Evolutionary conservation across 805 yeast genomes (phyloP).

Genomic region (Metschnikowia similis): DNA sequence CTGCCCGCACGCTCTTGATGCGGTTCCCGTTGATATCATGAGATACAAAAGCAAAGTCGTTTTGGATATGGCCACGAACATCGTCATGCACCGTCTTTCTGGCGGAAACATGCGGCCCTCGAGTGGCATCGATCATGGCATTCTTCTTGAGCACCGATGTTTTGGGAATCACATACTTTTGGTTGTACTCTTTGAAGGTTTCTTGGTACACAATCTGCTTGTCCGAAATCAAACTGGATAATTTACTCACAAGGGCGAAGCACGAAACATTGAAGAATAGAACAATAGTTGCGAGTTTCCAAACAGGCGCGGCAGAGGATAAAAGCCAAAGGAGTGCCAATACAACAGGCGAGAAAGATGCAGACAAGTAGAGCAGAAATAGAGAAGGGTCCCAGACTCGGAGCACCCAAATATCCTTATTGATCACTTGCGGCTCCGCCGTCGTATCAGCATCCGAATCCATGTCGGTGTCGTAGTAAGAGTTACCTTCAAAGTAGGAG

Average conservation of each 20-base stretch:
- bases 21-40: slow-evolving; percentile 44
- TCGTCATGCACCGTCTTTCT: slow-evolving; percentile 21
- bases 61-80: slow-evolving; percentile 17
- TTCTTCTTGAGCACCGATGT: slow-evolving; percentile 51
- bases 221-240: slow-evolving; percentile 49
- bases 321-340: slow-evolving; percentile 35
- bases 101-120: slow-evolving; percentile 29
- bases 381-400: slow-evolving; percentile 65
- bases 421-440: slow-evolving; percentile 15
- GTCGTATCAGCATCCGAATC: slow-evolving; percentile 21
- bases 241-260: slow-evolving; percentile 39
- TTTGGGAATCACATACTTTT: slow-evolving; percentile 59
- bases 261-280: slow-evolving; percentile 30
- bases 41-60: slow-evolving; percentile 42
- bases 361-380: slow-evolving; percentile 48
- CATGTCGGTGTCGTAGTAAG: slow-evolving; percentile 17
- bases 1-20: slow-evolving; percentile 16
- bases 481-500: slow-evolving; percentile 15
- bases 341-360: slow-evolving; percentile 58
- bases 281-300: slow-evolving; percentile 33
- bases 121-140: slow-evolving; percentile 57
- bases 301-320: slow-evolving; percentile 18
- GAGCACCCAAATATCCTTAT: slow-evolving; percentile 49
- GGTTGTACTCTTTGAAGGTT: slow-evolving; percentile 57
- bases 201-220: slow-evolving; percentile 58